Conservation (phyloP, 129 eudicot genomes). For the Chrysanthemum seticuspe region DNA sequence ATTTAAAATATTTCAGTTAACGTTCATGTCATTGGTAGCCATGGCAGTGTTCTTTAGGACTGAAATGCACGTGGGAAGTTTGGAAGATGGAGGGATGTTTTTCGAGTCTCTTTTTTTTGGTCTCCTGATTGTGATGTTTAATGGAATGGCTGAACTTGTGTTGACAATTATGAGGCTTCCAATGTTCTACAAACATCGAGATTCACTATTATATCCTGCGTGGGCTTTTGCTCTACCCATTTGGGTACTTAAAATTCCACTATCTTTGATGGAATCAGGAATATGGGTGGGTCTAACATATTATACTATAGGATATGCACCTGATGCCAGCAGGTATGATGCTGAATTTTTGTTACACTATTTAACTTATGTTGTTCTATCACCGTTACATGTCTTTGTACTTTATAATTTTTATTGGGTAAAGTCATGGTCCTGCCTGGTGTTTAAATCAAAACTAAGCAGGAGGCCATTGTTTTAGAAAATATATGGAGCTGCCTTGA, state of each 20-base stretch:
- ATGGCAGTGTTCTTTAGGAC: conserved; percentile 28
- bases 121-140: conserved; percentile 27
- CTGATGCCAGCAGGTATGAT: conserved; percentile 26
- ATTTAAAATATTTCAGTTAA: conserved; percentile 26
- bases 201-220: conserved; percentile 21
- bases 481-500: no score
- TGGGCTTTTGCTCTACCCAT: conserved; percentile 36
- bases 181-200: conserved; percentile 31
- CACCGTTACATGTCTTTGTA: no score
- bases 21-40: conserved; percentile 25
- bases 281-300: conserved; percentile 32
- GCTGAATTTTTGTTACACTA: background rate
- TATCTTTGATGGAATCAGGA: conserved; percentile 29
- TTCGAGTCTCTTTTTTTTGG: conserved; percentile 27
- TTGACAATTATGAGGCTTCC: conserved; percentile 31
- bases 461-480: no score
- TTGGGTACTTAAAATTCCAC: conserved; percentile 29
- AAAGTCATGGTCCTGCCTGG: no score
- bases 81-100: conserved; percentile 32
- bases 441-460: no score
- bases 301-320: conserved; percentile 32
- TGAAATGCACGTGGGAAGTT: conserved; percentile 23
- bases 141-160: conserved; percentile 34
- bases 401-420: no score
- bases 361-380: no score